Evolutionary conservation across 306 rosid genomes (phyloP).

Genomic region (Dryas drummondii): DNA sequence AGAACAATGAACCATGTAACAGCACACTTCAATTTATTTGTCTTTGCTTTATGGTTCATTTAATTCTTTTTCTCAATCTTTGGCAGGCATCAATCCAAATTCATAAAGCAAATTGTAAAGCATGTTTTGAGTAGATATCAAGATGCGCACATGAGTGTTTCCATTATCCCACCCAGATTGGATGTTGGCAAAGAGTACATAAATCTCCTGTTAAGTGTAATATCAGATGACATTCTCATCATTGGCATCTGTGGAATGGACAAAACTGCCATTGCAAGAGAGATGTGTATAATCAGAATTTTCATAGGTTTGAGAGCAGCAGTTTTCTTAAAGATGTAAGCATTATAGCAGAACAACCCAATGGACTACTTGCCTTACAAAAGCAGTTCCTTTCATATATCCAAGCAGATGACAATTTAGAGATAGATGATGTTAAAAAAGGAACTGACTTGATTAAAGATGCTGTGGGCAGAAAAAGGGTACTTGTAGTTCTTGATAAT

Average conservation of each 20-base stretch:
- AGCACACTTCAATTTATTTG: not conserved
- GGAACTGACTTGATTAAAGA: not conserved
- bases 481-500: constrained; percentile 18
- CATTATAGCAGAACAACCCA: not conserved
- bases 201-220: constrained; percentile 12
- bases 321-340: constrained; percentile 14
- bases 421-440: not conserved
- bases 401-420: not conserved
- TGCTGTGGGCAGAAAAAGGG: not conserved
- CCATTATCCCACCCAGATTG: constrained; percentile 11
- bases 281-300: constrained; percentile 11
- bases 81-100: constrained; percentile 27
- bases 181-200: constrained; percentile 11
- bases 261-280: constrained; percentile 8
- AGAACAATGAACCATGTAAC: too few species aligned
- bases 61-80: not conserved
- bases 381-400: constrained; percentile 9
- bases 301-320: constrained; percentile 9
- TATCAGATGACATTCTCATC: constrained; percentile 21
- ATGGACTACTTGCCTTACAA: not conserved
- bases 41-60: not conserved
- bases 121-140: constrained; percentile 21
- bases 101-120: constrained; percentile 26
- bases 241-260: constrained; percentile 17
- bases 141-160: constrained; percentile 25